Evolutionary conservation across 2,329 filamentous ascomycete species (phyloP).

Genomic region (Diplodia mutila): DNA sequence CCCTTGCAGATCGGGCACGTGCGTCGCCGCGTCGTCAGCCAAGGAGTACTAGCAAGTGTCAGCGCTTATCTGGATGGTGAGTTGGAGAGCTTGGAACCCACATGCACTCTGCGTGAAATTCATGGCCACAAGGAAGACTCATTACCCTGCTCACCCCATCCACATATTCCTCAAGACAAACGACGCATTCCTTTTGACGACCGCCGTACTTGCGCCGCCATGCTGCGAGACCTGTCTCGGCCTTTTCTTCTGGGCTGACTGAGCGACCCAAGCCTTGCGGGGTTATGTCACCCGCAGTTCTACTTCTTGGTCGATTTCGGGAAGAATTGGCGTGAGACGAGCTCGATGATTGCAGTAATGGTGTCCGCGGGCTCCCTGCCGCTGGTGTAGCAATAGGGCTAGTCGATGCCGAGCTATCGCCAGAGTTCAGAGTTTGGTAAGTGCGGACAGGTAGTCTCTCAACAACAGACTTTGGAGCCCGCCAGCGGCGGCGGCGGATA

Average conservation of each 20-base stretch:
- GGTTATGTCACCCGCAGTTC: slow-evolving; percentile 64
- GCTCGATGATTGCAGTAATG: slow-evolving; percentile 64
- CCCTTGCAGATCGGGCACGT: slow-evolving; percentile 99
- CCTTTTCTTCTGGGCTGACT: slow-evolving; percentile 55
- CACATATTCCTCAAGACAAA: slow-evolving; percentile 94
- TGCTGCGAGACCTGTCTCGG: slow-evolving; percentile 53
- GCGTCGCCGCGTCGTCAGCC: slow-evolving; percentile 90
- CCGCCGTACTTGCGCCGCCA: slow-evolving; percentile 65
- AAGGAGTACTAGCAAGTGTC: slow-evolving; percentile 74
- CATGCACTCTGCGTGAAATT: slow-evolving; percentile 99
- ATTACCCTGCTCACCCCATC: slow-evolving; percentile 94
- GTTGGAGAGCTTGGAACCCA: slow-evolving; percentile 57
- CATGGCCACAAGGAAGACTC: slow-evolving; percentile 95
- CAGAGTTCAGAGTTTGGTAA: slow-evolving; percentile 79
- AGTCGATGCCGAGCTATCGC: slow-evolving; percentile 60
- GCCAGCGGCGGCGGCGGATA: slow-evolving; percentile 87
- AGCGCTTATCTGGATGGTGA: not conserved
- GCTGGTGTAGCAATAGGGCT: slow-evolving; percentile 66
- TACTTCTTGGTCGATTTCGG: slow-evolving; percentile 64
- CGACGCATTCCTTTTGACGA: slow-evolving; percentile 84
- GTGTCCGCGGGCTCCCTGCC: slow-evolving; percentile 74
- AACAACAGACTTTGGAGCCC: slow-evolving; percentile 95
- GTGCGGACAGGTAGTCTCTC: slow-evolving; percentile 93
- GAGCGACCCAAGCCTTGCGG: slow-evolving; percentile 31
- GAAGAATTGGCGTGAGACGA: slow-evolving; percentile 36